Base-by-base conservation (phyloP, 257 asterid genomes). In the Nicotiana paniculata region DNA sequence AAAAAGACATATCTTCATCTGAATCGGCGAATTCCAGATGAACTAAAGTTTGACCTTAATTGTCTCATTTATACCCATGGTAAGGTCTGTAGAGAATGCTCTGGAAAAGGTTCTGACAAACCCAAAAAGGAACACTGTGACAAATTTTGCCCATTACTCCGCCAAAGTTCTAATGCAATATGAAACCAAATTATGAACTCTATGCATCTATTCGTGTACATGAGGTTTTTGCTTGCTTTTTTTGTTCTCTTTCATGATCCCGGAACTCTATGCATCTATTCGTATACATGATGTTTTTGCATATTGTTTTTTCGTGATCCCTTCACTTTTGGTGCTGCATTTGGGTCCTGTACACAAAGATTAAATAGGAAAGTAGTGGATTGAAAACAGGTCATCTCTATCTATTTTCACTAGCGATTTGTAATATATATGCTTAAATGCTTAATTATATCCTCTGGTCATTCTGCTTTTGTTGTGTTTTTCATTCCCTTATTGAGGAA, bases 11-110 rank as follows among this genome's bases (percentile, higher is more conserved):
- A 93, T 81, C 83, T 84, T 85, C 97, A 91, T 89, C 93, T 94
- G 85, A 94, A 94, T 79, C 82, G 82, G 13, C 89, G 92, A 84
- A 94, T 94, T 72, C 98, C 98, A 51, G 84, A 84, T 37, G 91
- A 93, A 75, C 87, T 93, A 62, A 94, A 94, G 85, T 93, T 94
- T 81, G 97, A 94, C 89, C 90, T 94, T 37, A 94, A 94, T 58
- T 94, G 97, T 85, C 98, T 94, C 85, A 79, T 94, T 51, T 94
- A 89, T 81, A 91, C 97, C 74, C 98, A 94, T 33, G 97, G 98
- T 82, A 94, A 94, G 92, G 86, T 81, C 83, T 93, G 98, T 84
- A 86, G 85, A 69, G 85, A 81, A 83, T 94, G 98, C 88, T 90
- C 97, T 26, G 67, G 82, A 82, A 86, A 85, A 85, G 92, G 90